Percentiles rank a stretch among this genome's conserved stretches.
Conservation (phyloP, 1,139 yeast species). For the Taphrina sp. region DNA sequence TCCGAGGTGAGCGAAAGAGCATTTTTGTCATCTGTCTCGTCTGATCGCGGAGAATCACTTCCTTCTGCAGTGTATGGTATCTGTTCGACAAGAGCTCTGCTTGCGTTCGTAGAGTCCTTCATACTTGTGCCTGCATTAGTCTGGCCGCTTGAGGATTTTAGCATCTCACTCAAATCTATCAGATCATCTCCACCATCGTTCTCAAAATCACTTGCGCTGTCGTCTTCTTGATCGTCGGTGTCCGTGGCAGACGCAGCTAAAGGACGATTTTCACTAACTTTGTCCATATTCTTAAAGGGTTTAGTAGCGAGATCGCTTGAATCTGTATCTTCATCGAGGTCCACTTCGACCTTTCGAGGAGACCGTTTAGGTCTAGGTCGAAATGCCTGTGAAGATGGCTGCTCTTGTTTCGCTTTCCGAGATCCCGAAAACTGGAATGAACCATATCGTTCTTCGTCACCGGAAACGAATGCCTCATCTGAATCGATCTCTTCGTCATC, state of each 20-base stretch:
- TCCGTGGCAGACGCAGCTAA: no score
- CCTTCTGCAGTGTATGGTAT: background rate
- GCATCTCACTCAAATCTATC: constrained; percentile 56
- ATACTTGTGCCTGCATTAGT: constrained; percentile 42
- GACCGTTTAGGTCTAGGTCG: constrained; percentile 4
- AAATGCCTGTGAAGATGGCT: no score
- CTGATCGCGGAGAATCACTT: constrained; percentile 32
- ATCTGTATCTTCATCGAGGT: constrained; percentile 43
- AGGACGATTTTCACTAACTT: constrained; percentile 38
- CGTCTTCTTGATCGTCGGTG: constrained; percentile 40
- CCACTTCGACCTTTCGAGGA: constrained; percentile 40
- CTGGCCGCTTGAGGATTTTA: no score
- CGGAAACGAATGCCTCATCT: constrained; percentile 38
- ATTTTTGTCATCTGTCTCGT: constrained; percentile 53
- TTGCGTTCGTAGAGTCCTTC: background rate
- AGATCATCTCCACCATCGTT: constrained; percentile 23
- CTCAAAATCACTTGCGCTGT: constrained; percentile 22
- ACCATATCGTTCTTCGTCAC: constrained; percentile 36
- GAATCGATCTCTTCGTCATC: constrained; percentile 38
- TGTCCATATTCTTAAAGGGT: constrained; percentile 37
- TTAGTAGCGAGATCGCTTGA: constrained; percentile 46
- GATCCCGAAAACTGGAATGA: constrained; percentile 36
- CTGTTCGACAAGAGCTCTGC: background rate
- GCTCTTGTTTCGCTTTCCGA: constrained; percentile 1
- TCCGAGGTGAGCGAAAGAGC: constrained; percentile 45